phyloP scores from a whole-genome alignment of 164 flowering plant genomes.

The Berberis vulgaris region DNA sequence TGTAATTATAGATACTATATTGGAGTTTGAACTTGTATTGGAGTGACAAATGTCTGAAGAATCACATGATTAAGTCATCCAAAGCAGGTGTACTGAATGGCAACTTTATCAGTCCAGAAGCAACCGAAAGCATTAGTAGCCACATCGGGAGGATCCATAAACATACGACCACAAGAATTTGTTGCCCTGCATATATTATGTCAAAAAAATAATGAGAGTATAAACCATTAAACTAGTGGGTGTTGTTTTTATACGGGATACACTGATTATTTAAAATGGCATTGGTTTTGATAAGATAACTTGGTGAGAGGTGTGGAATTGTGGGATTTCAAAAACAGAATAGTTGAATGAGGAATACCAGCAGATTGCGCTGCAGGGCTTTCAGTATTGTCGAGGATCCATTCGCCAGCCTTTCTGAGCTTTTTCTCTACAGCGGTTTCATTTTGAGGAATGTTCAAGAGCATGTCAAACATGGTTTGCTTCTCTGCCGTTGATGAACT shows the following conservation, averaged over 20 bases:
- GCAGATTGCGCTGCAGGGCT: not conserved
- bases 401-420: constrained; percentile 8
- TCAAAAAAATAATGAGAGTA: not conserved
- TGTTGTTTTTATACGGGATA: not conserved
- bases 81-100: constrained; percentile 51
- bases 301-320: no score
- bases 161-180: constrained; percentile 31
- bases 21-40: not conserved
- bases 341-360: no score
- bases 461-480: not conserved
- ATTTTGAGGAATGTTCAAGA: not conserved
- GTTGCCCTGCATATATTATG: constrained; percentile 41
- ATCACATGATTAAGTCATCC: constrained; percentile 54
- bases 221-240: not conserved
- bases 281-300: no score
- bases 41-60: not conserved
- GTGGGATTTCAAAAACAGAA: no score
- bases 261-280: no score
- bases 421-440: constrained; percentile 7
- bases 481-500: not conserved
- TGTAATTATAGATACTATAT: no score
- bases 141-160: constrained; percentile 52
- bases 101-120: constrained; percentile 53
- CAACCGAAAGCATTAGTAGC: constrained; percentile 39
- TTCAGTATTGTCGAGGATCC: constrained; percentile 7